Evolutionary conservation across 2,329 filamentous ascomycete species (phyloP).

Genomic region (Aspergillus sp.): DNA sequence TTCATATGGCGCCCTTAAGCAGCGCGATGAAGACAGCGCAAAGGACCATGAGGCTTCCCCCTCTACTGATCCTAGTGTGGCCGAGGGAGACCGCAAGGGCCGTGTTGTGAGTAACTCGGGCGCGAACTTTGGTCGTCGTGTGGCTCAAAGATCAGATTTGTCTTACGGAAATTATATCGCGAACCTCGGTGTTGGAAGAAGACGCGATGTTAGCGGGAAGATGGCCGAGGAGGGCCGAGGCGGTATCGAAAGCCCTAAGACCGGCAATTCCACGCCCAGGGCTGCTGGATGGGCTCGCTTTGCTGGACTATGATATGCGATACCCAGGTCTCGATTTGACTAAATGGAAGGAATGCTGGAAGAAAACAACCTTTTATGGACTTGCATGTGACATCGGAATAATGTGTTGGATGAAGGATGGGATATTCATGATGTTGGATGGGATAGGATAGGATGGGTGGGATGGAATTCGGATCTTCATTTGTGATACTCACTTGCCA

Average conservation of each 20-base stretch:
- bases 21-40: constrained; percentile 28
- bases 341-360: not conserved
- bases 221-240: constrained; percentile 47
- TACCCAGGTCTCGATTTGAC: not conserved
- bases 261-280: constrained; percentile 16
- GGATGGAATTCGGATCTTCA: not conserved
- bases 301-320: constrained; percentile 39
- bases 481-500: constrained; percentile 12
- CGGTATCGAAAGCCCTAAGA: constrained; percentile 19
- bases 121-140: constrained; percentile 31
- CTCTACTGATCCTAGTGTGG: constrained; percentile 11
- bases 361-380: not conserved
- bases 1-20: constrained; percentile 36
- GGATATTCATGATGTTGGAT: constrained; percentile 8
- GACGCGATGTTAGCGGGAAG: constrained; percentile 49
- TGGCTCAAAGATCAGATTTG: constrained; percentile 30
- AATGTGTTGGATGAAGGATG: constrained; percentile 4
- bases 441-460: not conserved
- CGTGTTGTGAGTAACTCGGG: constrained; percentile 46
- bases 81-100: constrained; percentile 41
- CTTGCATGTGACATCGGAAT: not conserved
- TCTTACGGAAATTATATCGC: constrained; percentile 46
- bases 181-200: constrained; percentile 44
- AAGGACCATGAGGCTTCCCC: constrained; percentile 16
- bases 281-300: constrained; percentile 50